Conservation (phyloP, 2,329 filamentous ascomycete genomes). For the Alternaria brassicicola region DNA sequence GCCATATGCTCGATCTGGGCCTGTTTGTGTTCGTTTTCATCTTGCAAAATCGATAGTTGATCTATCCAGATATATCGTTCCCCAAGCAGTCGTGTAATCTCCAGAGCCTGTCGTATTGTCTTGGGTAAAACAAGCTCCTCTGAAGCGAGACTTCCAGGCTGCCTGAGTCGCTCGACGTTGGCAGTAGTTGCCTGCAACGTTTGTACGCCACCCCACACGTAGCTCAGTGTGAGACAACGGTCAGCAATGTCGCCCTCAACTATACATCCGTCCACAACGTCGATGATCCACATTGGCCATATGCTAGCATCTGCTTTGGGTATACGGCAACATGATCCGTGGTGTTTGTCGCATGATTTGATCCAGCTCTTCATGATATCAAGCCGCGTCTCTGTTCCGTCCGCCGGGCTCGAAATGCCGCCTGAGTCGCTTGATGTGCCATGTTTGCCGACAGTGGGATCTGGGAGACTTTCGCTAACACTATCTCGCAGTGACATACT, state of each 20-base stretch:
- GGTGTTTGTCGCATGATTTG: not conserved
- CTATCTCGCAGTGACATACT: not conserved
- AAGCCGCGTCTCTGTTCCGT: not conserved
- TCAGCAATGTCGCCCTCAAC: not conserved
- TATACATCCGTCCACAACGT: not conserved
- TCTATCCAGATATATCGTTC: not conserved
- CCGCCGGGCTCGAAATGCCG: not conserved
- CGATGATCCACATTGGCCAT: not conserved
- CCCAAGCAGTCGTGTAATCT: not conserved
- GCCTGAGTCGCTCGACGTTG: not conserved
- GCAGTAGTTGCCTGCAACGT: rapidly evolving
- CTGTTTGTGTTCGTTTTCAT: not conserved
- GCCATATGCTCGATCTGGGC: not conserved
- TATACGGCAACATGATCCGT: not conserved
- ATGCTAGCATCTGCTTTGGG: not conserved
- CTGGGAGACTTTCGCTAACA: not conserved
- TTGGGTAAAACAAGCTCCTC: rapidly evolving
- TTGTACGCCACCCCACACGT: not conserved
- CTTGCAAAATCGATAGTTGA: not conserved
- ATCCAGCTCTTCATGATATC: not conserved
- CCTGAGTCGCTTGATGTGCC: not conserved
- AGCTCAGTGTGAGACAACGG: not conserved
- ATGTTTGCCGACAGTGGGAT: not conserved
- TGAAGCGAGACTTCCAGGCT: not conserved
- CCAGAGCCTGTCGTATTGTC: not conserved